phyloP scores from a whole-genome alignment of 306 rosid genomes.

The Ammopiptanthus mongolicus region DNA sequence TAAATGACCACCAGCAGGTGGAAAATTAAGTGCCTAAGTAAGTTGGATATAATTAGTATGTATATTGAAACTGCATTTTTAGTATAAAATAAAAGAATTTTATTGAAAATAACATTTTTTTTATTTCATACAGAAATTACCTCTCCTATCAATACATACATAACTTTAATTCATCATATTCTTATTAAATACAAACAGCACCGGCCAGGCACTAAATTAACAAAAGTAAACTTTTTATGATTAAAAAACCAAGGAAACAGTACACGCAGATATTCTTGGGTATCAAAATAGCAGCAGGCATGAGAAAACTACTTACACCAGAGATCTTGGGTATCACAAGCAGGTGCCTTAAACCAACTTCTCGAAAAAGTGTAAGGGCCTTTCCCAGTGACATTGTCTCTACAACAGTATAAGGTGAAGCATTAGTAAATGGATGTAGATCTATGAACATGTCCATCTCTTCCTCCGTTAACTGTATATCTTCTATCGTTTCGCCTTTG shows the following conservation, averaged over 20 bases:
- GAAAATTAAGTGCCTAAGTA: no score
- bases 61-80: neutral
- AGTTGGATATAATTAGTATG: neutral
- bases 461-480: constrained; percentile 53
- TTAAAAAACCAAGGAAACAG: neutral
- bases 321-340: constrained; percentile 83
- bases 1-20: neutral
- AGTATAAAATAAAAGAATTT: neutral
- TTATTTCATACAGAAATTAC: neutral
- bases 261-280: neutral
- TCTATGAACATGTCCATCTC: constrained; percentile 88
- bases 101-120: neutral
- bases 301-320: constrained; percentile 50
- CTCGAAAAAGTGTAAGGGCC: constrained; percentile 78
- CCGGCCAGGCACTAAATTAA: neutral
- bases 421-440: constrained; percentile 81
- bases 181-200: neutral
- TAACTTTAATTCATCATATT: neutral
- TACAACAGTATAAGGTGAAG: constrained; percentile 89
- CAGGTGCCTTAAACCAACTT: constrained; percentile 84
- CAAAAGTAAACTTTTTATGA: neutral
- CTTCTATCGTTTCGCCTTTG: constrained; percentile 46
- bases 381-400: constrained; percentile 89
- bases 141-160: neutral
- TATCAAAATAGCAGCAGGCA: constrained; percentile 10